These are phyloP conservation scores for Diplosphaera chodatii DNA, from an alignment of 139 green algal species.

Conservation along the genomic window DNA sequence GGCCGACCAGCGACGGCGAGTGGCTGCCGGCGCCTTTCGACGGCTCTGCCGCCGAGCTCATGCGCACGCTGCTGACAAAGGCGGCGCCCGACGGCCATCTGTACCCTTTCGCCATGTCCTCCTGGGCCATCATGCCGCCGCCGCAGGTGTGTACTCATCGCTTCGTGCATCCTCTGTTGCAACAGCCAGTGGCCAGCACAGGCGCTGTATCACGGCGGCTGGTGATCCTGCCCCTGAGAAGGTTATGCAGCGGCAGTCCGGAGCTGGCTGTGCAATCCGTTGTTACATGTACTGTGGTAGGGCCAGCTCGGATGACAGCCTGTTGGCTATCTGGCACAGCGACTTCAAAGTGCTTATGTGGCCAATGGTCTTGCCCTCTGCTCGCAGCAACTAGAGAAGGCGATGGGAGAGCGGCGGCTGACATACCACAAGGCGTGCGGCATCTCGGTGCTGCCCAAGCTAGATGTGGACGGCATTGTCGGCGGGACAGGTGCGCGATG, in stretches of 20 bases:
- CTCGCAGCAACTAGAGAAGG: conserved; percentile 59
- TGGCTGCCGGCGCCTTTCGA: conserved; percentile 80
- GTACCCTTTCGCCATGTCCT: conserved; percentile 91
- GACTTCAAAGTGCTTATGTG: no score
- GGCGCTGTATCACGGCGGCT: no score
- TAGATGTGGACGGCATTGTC: conserved; percentile 53
- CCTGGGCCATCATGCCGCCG: conserved; percentile 89
- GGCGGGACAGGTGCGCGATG: background rate
- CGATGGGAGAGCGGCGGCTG: conserved; percentile 72
- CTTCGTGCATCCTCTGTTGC: no score
- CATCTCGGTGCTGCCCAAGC: conserved; percentile 61
- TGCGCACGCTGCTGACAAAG: conserved; percentile 70
- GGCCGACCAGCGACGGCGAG: conserved; percentile 44
- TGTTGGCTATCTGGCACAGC: no score
- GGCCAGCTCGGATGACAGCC: no score
- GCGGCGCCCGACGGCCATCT: conserved; percentile 72
- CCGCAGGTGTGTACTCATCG: no score
- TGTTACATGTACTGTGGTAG: no score
- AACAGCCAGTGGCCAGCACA: no score
- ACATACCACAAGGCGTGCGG: conserved; percentile 62
- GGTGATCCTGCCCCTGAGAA: no score
- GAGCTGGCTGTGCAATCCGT: no score
- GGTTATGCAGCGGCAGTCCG: no score
- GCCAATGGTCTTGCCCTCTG: no score
- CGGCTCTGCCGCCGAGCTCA: conserved; percentile 80